Evolutionary conservation across 73 alveolate species (phyloP).

Genomic region (Uronychia setigera): DNA sequence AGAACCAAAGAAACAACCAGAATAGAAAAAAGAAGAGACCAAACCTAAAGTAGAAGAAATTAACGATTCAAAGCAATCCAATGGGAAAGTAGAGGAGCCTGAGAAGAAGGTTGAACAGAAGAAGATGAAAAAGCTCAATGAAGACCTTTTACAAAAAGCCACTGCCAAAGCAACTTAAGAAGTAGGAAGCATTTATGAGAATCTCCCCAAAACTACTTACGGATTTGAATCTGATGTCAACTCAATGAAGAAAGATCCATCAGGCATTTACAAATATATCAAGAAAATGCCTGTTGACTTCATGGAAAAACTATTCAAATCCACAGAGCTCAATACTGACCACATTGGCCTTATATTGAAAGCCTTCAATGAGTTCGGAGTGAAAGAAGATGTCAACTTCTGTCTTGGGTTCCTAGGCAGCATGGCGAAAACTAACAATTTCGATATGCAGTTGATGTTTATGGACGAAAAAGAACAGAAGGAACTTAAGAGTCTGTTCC

Average conservation of each 20-base stretch:
- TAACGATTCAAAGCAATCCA: background rate
- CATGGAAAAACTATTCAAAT: constrained; percentile 20
- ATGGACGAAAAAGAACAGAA: constrained; percentile 38
- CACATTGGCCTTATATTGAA: constrained; percentile 17
- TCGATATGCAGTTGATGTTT: constrained; percentile 54
- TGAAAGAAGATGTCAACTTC: constrained; percentile 2
- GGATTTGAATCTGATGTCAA: constrained; percentile 20
- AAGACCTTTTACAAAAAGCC: constrained; percentile 44
- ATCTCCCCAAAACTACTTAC: constrained; percentile 23
- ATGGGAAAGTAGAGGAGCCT: background rate
- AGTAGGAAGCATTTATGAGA: constrained; percentile 10
- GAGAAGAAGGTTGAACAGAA: background rate
- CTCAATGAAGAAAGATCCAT: constrained; percentile 33
- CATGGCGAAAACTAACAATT: constrained; percentile 21
- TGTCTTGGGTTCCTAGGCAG: constrained; percentile 4
- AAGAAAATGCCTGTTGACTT: constrained; percentile 9
- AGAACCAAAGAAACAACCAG: background rate
- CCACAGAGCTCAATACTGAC: constrained; percentile 31
- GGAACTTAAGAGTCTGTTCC: constrained; percentile 10
- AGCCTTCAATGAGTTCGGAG: constrained; percentile 12
- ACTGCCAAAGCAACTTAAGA: constrained; percentile 35
- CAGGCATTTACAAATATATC: constrained; percentile 25
- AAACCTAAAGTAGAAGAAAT: background rate
- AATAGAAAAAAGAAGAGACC: background rate
- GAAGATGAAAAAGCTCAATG: constrained; percentile 14